Percentiles rank a stretch among this genome's conserved stretches.
Evolutionary conservation across 2,329 filamentous ascomycete species (phyloP).

Genomic region (Calonectria pauciramosa): DNA sequence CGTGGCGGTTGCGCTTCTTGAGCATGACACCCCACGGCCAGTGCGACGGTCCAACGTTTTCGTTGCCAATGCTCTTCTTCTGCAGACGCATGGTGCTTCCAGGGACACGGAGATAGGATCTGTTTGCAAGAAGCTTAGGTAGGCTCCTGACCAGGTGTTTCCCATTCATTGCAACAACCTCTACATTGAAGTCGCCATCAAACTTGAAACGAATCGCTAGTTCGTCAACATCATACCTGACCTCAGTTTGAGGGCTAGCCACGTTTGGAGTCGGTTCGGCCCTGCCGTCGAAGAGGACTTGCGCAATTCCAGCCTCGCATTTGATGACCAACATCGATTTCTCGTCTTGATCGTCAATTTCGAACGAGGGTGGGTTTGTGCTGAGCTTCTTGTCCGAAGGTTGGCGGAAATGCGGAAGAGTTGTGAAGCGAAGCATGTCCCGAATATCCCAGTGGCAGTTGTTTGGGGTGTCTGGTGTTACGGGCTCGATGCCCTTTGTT

Average conservation of each 20-base stretch:
- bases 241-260: not conserved
- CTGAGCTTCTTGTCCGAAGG: conserved; percentile 66
- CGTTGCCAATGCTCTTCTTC: conserved; percentile 51
- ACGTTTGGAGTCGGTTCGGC: not conserved
- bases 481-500: conserved; percentile 29
- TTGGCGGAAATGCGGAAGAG: conserved; percentile 77
- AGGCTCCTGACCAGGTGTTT: conserved; percentile 51
- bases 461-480: conserved; percentile 56
- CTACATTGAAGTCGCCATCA: conserved; percentile 46
- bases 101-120: conserved; percentile 53
- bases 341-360: not conserved
- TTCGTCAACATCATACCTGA: not conserved
- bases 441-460: conserved; percentile 78
- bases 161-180: conserved; percentile 57
- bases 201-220: not conserved
- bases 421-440: conserved; percentile 76
- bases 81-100: conserved; percentile 53
- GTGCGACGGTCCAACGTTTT: conserved; percentile 33
- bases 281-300: not conserved
- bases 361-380: conserved; percentile 24
- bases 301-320: conserved; percentile 17
- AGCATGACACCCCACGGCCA: conserved; percentile 52
- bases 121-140: conserved; percentile 50
- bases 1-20: conserved; percentile 45
- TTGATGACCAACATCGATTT: not conserved